Evolutionary conservation across 148 eudicot genomes (phyloP).

Genomic region (Fallopia convolvulus): DNA sequence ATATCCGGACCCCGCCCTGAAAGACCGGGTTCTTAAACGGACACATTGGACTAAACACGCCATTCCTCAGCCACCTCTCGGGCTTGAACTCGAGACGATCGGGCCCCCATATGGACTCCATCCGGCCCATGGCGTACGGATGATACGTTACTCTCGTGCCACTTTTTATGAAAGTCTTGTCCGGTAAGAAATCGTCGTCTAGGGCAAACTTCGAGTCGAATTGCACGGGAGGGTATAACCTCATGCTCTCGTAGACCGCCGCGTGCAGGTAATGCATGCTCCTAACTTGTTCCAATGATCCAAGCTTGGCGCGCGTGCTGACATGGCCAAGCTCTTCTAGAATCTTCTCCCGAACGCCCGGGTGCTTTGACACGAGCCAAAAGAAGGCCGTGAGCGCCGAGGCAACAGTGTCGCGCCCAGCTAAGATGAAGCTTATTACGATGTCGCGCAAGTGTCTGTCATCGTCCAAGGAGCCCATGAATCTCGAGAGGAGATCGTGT

Average conservation of each 20-base stretch:
- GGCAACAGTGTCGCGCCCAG: conserved; percentile 57
- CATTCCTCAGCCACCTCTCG: conserved; percentile 52
- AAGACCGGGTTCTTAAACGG: conserved; percentile 58
- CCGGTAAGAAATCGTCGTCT: conserved; percentile 44
- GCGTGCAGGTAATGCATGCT: conserved; percentile 54
- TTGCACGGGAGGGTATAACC: conserved; percentile 62
- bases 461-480: conserved; percentile 33
- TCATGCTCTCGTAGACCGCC: conserved; percentile 49
- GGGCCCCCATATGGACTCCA: conserved; percentile 56
- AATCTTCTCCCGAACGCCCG: conserved; percentile 23
- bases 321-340: conserved; percentile 27
- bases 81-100: conserved; percentile 63
- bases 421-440: conserved; percentile 47
- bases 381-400: conserved; percentile 45
- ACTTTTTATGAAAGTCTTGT: conserved; percentile 29
- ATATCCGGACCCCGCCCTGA: conserved; percentile 64
- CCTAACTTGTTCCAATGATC: conserved; percentile 25
- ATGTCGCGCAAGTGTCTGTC: conserved; percentile 41
- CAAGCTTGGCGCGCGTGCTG: background rate
- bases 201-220: conserved; percentile 63
- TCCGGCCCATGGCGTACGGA: conserved; percentile 69
- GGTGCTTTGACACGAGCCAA: conserved; percentile 30
- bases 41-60: conserved; percentile 32
- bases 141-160: conserved; percentile 63
- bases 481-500: conserved; percentile 46